A percentile compares a stretch with the other conserved stretches of the same genome.
These are phyloP conservation scores for Sclerotinia borealis DNA, from an alignment of 2,329 filamentous ascomycete species.

Conservation along the genomic window DNA sequence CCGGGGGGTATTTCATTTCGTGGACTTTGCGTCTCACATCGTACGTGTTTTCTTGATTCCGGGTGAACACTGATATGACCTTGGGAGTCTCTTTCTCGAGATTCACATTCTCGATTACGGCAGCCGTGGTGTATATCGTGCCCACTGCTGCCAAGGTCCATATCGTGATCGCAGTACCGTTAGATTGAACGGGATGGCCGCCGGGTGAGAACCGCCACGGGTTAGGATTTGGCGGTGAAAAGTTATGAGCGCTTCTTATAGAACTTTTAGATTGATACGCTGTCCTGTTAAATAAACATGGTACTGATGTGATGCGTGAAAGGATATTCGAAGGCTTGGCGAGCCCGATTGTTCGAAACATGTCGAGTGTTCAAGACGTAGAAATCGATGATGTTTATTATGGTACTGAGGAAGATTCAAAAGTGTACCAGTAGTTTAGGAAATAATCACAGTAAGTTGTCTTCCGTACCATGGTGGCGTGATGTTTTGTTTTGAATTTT, in stretches of 20 bases:
- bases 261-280: background rate
- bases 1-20: background rate
- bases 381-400: background rate
- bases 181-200: background rate
- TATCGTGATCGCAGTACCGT: background rate
- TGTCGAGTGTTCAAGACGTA: background rate
- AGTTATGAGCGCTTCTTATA: background rate
- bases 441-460: background rate
- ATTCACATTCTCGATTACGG: background rate
- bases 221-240: background rate
- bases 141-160: background rate
- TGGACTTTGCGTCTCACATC: conserved; percentile 1
- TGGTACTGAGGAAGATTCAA: background rate
- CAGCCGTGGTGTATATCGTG: background rate
- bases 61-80: background rate
- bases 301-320: background rate
- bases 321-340: background rate
- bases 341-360: background rate
- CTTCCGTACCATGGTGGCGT: background rate
- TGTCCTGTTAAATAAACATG: background rate
- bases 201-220: background rate
- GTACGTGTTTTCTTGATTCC: background rate
- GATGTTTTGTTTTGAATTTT: background rate
- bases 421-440: too few species aligned
- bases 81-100: background rate